Evolutionary conservation across 2,329 filamentous ascomycete genomes (phyloP).

Genomic region (Colletotrichum lindemuthianum): DNA sequence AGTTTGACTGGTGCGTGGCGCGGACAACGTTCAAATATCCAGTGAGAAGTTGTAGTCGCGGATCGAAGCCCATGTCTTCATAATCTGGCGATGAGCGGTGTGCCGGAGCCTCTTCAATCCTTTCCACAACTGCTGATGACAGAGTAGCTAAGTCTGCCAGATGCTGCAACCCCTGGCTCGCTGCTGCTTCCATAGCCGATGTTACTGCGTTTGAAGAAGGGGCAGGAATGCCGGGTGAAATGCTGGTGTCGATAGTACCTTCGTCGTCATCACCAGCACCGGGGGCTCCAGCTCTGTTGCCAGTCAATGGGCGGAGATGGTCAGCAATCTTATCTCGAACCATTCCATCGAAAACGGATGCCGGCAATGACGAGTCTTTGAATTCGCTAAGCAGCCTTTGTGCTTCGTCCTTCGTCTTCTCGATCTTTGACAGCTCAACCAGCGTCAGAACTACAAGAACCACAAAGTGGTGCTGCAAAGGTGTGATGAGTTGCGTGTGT

Average conservation of each 20-base stretch:
- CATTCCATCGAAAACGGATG: constrained; percentile 64
- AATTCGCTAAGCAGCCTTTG: constrained; percentile 65
- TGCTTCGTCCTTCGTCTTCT: constrained; percentile 67
- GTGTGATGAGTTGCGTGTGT: constrained; percentile 65
- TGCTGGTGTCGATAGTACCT: too few species aligned
- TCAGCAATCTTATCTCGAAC: constrained; percentile 64
- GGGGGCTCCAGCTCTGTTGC: constrained; percentile 40
- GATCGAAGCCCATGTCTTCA: constrained; percentile 55
- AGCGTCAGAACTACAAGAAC: constrained; percentile 70
- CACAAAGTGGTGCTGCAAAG: constrained; percentile 74
- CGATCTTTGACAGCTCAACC: constrained; percentile 65
- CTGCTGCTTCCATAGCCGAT: constrained; percentile 49
- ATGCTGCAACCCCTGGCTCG: constrained; percentile 67
- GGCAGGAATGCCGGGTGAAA: too few species aligned
- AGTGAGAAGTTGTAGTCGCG: constrained; percentile 47
- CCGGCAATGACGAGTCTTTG: constrained; percentile 56
- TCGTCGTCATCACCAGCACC: constrained; percentile 32
- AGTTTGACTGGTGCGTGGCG: constrained; percentile 26
- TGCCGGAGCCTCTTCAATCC: constrained; percentile 39
- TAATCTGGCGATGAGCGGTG: constrained; percentile 44
- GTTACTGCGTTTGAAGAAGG: too few species aligned
- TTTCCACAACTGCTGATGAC: constrained; percentile 36
- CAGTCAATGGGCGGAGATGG: constrained; percentile 44
- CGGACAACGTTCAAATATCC: constrained; percentile 49
- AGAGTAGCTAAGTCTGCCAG: constrained; percentile 65